Conservation (phyloP, 495 filamentous ascomycete genomes). For the Penicillium soppii region DNA sequence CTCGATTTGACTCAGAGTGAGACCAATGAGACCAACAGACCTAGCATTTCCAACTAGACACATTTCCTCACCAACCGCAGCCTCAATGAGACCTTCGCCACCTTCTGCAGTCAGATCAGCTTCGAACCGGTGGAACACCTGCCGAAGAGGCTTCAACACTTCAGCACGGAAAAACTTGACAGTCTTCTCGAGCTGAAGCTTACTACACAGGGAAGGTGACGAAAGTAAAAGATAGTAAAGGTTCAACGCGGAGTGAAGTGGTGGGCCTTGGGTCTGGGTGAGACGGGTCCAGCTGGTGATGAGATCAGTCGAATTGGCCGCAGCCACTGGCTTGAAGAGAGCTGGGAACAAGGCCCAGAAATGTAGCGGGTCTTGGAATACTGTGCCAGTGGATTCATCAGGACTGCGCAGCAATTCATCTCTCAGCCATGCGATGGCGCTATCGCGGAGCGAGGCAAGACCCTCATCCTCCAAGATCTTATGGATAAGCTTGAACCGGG, state of each 20-base stretch:
- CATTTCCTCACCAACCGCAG: conserved; percentile 41
- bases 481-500: conserved; percentile 72
- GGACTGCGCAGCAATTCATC: conserved; percentile 67
- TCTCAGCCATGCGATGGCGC: conserved; percentile 83
- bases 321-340: conserved; percentile 27
- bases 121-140: conserved; percentile 34
- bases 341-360: conserved; percentile 53
- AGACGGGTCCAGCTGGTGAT: conserved; percentile 37
- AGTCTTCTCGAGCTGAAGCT: conserved; percentile 39
- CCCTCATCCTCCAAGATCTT: conserved; percentile 75
- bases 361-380: conserved; percentile 39
- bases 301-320: conserved; percentile 28
- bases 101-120: conserved; percentile 36
- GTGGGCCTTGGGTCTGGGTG: conserved; percentile 36
- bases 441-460: conserved; percentile 73
- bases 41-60: conserved; percentile 36
- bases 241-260: conserved; percentile 43
- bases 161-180: conserved; percentile 37
- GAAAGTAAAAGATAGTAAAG: conserved; percentile 47
- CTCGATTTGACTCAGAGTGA: conserved; percentile 40
- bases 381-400: conserved; percentile 18
- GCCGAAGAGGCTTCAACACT: conserved; percentile 37
- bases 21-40: conserved; percentile 37
- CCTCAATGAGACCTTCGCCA: conserved; percentile 40
- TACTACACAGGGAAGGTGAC: conserved; percentile 26